A percentile compares a stretch with the other conserved stretches of the same genome.
Conservation (phyloP, 176 grass and related monocot species). For the Melocanna baccifera region DNA sequence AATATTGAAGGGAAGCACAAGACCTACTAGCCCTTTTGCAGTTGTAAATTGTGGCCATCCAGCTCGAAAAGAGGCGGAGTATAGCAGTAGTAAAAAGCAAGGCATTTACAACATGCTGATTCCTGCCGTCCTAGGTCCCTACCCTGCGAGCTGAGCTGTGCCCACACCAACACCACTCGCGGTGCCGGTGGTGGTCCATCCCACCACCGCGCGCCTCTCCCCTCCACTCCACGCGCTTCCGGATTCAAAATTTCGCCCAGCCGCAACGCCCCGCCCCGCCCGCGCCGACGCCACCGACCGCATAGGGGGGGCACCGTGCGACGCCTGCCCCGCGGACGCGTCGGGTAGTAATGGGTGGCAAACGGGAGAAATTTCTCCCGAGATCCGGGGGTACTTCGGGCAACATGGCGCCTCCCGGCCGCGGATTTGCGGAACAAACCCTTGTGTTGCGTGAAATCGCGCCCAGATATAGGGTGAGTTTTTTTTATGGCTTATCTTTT, state of each 20-base stretch:
- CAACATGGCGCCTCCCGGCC: background rate
- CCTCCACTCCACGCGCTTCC: background rate
- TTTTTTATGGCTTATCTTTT: too few relatives aligned
- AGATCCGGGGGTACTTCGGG: constrained; percentile 19
- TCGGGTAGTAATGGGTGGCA: background rate
- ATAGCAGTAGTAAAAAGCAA: background rate
- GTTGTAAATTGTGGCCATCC: background rate
- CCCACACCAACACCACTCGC: too few relatives aligned
- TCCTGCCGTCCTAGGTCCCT: background rate
- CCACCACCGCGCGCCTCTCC: background rate
- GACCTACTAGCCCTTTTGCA: background rate
- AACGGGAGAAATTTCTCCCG: background rate
- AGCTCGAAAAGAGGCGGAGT: background rate
- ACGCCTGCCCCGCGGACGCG: background rate
- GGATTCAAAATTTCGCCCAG: constrained; percentile 22
- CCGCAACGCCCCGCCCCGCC: background rate
- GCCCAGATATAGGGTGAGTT: too few relatives aligned
- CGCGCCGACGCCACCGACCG: too few relatives aligned
- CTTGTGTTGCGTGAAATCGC: background rate
- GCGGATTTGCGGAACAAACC: background rate
- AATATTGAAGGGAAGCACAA: too few relatives aligned
- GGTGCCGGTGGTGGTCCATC: constrained; percentile 3
- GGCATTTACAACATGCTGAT: background rate
- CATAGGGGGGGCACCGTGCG: background rate
- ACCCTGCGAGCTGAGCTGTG: constrained; percentile 4